phyloP scores from a whole-genome alignment of 73 alveolate species.

The Paramecium octaurelia region DNA sequence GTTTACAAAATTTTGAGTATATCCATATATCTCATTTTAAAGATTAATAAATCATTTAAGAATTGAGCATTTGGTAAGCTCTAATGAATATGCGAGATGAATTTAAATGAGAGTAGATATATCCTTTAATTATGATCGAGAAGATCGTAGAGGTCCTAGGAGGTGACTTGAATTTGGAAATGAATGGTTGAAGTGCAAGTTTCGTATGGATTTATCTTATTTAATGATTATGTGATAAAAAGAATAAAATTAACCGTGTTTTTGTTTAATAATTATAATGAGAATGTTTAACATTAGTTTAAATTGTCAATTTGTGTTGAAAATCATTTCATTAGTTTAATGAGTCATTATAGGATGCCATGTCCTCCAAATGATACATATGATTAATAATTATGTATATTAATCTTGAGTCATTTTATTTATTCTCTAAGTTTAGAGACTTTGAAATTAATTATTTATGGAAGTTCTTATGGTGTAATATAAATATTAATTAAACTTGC shows the following conservation, averaged over 20 bases:
- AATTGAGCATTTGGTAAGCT: conserved; percentile 54
- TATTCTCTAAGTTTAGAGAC: background rate
- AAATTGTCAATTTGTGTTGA: too few relatives aligned
- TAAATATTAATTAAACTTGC: background rate
- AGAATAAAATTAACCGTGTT: background rate
- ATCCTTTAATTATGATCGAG: conserved; percentile 40
- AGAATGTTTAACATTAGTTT: too few relatives aligned
- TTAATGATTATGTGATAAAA: conserved; percentile 43
- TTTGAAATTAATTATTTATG: background rate
- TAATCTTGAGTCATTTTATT: background rate
- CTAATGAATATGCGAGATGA: conserved; percentile 55
- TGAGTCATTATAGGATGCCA: background rate
- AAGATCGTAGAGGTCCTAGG: conserved; percentile 65
- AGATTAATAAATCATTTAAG: too few relatives aligned
- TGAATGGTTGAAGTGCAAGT: conserved; percentile 46
- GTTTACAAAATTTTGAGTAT: conserved; percentile 33
- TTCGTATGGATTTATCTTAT: conserved; percentile 57
- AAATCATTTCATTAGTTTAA: too few relatives aligned
- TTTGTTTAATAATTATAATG: background rate
- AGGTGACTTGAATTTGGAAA: conserved; percentile 36
- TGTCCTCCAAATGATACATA: background rate
- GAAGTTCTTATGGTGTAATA: background rate
- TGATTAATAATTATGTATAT: background rate
- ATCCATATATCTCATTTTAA: too few relatives aligned
- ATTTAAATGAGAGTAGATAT: background rate